These are phyloP conservation scores for Cladosporium sp. DNA, from an alignment of 2,329 filamentous ascomycete genomes.

Conservation along the genomic window DNA sequence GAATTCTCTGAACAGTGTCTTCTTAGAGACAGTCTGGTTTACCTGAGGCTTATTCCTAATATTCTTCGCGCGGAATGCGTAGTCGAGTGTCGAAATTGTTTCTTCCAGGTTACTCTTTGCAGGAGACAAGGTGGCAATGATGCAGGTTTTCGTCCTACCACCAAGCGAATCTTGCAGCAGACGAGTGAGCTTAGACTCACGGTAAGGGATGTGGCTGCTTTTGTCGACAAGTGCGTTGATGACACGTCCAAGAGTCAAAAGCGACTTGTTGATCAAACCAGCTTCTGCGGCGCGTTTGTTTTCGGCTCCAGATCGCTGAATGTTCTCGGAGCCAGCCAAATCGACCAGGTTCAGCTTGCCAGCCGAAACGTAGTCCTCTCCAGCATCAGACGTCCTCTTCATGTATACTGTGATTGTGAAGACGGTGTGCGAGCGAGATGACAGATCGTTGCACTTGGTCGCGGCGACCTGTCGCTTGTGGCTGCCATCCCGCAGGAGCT, in stretches of 20 bases:
- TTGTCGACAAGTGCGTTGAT: constrained; percentile 96
- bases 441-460: constrained; percentile 98
- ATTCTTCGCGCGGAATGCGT: constrained; percentile 96
- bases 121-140: constrained; percentile 93
- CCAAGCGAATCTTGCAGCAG: constrained; percentile 94
- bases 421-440: constrained; percentile 92
- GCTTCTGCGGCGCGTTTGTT: constrained; percentile 96
- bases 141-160: constrained; percentile 94
- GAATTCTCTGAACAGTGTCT: constrained; percentile 83
- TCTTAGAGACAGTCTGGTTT: constrained; percentile 88
- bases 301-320: constrained; percentile 91
- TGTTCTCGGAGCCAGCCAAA: constrained; percentile 94
- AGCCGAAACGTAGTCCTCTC: constrained; percentile 82
- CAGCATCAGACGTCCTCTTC: constrained; percentile 72
- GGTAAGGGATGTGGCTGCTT: constrained; percentile 79
- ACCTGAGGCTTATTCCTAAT: constrained; percentile 97
- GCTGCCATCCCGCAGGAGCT: constrained; percentile 80
- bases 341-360: constrained; percentile 97
- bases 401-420: constrained; percentile 93
- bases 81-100: constrained; percentile 95
- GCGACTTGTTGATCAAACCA: constrained; percentile 94
- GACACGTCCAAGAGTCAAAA: constrained; percentile 88
- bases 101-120: constrained; percentile 94
- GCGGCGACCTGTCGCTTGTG: constrained; percentile 95
- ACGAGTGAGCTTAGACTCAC: constrained; percentile 93